These are phyloP conservation scores for Iris macrosiphon DNA, from an alignment of 106 monocot species.

Conservation along the genomic window DNA sequence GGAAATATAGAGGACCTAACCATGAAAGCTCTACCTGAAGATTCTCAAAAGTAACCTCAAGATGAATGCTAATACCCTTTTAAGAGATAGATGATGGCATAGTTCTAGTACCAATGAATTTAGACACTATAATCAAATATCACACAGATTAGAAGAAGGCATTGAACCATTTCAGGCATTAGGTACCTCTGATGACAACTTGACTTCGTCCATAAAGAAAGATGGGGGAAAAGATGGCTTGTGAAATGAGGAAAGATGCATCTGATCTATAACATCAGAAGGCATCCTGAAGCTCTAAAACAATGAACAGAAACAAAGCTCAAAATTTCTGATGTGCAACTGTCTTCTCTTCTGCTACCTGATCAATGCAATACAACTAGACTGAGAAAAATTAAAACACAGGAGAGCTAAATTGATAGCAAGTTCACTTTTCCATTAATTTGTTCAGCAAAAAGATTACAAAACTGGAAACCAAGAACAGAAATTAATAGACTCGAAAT, in stretches of 20 bases:
- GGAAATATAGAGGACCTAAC: too few relatives aligned
- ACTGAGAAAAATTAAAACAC: constrained; percentile 2
- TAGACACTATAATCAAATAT: background rate
- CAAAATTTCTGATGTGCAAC: background rate
- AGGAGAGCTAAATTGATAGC: background rate
- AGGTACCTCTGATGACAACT: constrained; percentile 34
- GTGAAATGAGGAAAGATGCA: constrained; percentile 15
- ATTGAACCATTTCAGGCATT: background rate
- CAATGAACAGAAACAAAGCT: background rate
- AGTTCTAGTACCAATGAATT: background rate
- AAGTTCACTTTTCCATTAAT: too few relatives aligned
- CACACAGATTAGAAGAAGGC: background rate
- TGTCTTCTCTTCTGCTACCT: background rate
- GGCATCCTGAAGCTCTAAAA: constrained; percentile 26
- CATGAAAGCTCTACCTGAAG: background rate
- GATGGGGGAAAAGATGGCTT: constrained; percentile 16
- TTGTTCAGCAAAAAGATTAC: too few relatives aligned
- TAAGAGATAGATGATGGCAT: too few relatives aligned
- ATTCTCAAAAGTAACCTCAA: background rate
- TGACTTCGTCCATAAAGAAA: constrained; percentile 26
- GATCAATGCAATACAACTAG: background rate
- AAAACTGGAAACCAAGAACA: too few relatives aligned
- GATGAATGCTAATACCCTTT: background rate
- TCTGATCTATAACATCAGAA: constrained; percentile 46
- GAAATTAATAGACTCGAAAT: too few relatives aligned